These are phyloP conservation scores for Gnaphalium uliginosum DNA, from an alignment of 129 eudicot genomes.

Conservation along the genomic window DNA sequence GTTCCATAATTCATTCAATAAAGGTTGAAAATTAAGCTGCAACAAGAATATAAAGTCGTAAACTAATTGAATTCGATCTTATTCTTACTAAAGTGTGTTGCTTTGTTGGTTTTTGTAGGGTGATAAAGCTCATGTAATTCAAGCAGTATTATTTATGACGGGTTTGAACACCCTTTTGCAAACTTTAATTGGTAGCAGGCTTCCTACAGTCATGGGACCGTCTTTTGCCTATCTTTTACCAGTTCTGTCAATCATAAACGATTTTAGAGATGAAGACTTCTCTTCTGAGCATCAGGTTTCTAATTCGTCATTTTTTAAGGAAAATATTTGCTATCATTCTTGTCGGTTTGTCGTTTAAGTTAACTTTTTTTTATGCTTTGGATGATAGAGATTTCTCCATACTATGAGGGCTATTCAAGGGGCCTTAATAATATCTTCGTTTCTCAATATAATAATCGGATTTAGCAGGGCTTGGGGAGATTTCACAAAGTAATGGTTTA, in stretches of 20 bases:
- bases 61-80: constrained; percentile 3
- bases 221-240: constrained; percentile 81
- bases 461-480: constrained; percentile 79
- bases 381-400: constrained; percentile 70
- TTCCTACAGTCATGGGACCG: constrained; percentile 98
- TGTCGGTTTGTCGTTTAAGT: not conserved
- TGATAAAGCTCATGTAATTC: constrained; percentile 93
- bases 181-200: constrained; percentile 80
- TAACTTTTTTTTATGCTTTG: constrained; percentile 11
- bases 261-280: constrained; percentile 52
- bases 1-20: not conserved
- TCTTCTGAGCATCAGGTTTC: constrained; percentile 66
- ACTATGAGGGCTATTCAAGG: constrained; percentile 96
- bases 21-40: not conserved
- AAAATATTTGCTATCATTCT: not conserved
- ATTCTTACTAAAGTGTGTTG: constrained; percentile 26
- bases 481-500: constrained; percentile 63
- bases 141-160: constrained; percentile 74
- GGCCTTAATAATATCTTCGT: constrained; percentile 80
- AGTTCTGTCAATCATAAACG: constrained; percentile 60
- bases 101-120: constrained; percentile 49
- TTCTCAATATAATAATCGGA: constrained; percentile 72
- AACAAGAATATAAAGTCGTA: not conserved
- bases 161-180: constrained; percentile 92
- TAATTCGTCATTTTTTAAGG: not conserved